phyloP scores from a whole-genome alignment of 2,329 filamentous ascomycete genomes.

The Xylariaceae sp. region DNA sequence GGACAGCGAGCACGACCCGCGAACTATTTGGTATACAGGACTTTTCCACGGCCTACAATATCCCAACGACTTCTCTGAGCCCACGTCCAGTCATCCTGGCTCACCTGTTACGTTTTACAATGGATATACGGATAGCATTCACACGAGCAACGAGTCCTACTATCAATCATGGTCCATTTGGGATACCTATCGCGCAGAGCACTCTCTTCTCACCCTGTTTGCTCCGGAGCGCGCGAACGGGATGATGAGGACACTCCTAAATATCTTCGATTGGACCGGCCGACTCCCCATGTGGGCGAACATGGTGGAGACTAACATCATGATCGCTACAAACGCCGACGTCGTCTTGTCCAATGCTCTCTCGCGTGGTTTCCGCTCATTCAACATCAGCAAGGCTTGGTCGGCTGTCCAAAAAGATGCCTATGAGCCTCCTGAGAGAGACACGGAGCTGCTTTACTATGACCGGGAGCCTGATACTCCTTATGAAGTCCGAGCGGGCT shows the following conservation, averaged over 20 bases:
- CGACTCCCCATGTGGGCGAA: slow-evolving; percentile 46
- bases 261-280: slow-evolving; percentile 43
- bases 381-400: slow-evolving; percentile 41
- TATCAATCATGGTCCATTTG: slow-evolving; percentile 48
- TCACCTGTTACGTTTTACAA: slow-evolving; percentile 36
- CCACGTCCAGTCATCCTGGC: slow-evolving; percentile 23
- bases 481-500: slow-evolving; percentile 41
- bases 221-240: slow-evolving; percentile 41
- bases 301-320: slow-evolving; percentile 45
- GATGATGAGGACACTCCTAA: slow-evolving; percentile 42
- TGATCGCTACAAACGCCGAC: slow-evolving; percentile 45
- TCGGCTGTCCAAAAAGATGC: slow-evolving; percentile 40
- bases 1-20: slow-evolving; percentile 36
- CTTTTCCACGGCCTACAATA: slow-evolving; percentile 44
- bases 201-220: slow-evolving; percentile 41
- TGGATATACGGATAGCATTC: slow-evolving; percentile 42
- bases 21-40: slow-evolving; percentile 41
- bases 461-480: slow-evolving; percentile 42
- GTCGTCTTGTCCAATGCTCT: slow-evolving; percentile 44
- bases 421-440: slow-evolving; percentile 39
- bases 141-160: slow-evolving; percentile 39
- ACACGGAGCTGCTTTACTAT: slow-evolving; percentile 41
- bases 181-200: slow-evolving; percentile 45
- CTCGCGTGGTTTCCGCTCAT: slow-evolving; percentile 37
- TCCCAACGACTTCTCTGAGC: slow-evolving; percentile 43